Evolutionary conservation across 176 grass and related monocot genomes (phyloP).

Genomic region (Coix lacrymajobi): DNA sequence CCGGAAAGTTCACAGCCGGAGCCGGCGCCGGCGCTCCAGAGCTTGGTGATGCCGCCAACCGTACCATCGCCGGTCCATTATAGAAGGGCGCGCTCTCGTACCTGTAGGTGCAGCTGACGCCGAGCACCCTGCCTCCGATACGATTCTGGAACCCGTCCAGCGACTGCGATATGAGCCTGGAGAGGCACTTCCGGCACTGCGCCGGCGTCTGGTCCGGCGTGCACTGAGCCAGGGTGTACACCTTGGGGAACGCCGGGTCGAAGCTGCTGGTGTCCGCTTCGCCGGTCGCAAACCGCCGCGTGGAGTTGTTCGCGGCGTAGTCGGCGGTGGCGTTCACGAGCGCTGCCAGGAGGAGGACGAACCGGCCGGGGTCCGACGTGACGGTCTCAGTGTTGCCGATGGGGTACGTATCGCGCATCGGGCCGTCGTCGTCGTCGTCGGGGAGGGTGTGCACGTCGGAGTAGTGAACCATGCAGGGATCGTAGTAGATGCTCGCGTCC

Average conservation of each 20-base stretch:
- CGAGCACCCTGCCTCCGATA: constrained; percentile 24
- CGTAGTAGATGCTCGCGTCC: not conserved
- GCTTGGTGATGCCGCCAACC: not conserved
- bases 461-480: not conserved
- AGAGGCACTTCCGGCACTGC: constrained; percentile 5
- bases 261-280: not conserved
- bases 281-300: not conserved
- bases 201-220: not conserved
- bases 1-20: not conserved
- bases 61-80: not conserved
- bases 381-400: rapidly evolving
- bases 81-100: constrained; percentile 37
- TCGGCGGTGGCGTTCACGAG: not conserved
- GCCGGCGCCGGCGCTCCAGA: not conserved
- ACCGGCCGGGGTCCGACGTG: not conserved
- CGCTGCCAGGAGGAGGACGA: not conserved
- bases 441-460: not conserved
- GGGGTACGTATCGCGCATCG: rapidly evolving
- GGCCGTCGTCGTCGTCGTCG: not conserved
- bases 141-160: not conserved
- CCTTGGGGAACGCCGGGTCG: not conserved
- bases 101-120: constrained; percentile 32
- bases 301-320: not conserved
- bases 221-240: constrained; percentile 19
- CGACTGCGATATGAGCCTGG: not conserved